A percentile compares a stretch with the other conserved stretches of the same genome.
These are phyloP conservation scores for Papilionanthe hybrid DNA, from an alignment of 116 monocot species.

Conservation along the genomic window DNA sequence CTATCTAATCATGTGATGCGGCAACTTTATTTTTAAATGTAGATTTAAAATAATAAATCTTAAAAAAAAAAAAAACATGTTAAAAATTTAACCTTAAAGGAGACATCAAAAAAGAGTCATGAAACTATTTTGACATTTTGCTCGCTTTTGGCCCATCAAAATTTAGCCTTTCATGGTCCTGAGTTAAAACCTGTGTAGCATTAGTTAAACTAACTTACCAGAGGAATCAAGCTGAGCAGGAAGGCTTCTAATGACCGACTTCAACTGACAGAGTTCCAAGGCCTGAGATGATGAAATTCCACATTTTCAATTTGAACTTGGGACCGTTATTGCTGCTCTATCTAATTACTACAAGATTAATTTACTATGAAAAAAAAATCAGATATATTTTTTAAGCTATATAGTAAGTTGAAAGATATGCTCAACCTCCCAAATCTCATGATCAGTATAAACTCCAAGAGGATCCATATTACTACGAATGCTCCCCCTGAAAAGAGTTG, in stretches of 20 bases:
- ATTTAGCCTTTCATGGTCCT: no score
- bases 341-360: background rate
- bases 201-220: constrained; percentile 21
- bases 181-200: no score
- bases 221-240: constrained; percentile 52
- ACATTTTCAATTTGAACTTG: background rate
- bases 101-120: no score
- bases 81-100: no score
- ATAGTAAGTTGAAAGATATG: background rate
- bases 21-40: no score
- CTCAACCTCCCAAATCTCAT: constrained; percentile 70
- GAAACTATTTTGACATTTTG: no score
- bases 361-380: background rate
- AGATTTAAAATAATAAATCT: no score
- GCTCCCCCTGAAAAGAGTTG: constrained; percentile 75
- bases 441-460: constrained; percentile 51
- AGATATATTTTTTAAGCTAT: background rate
- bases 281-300: constrained; percentile 21
- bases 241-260: constrained; percentile 36
- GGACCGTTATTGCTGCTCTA: background rate
- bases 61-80: no score
- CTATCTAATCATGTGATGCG: no score
- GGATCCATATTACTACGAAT: constrained; percentile 76
- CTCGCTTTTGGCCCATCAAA: no score
- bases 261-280: constrained; percentile 53